Percentiles rank a stretch among this genome's conserved stretches.
Evolutionary conservation across 1,139 yeast genomes (phyloP).

Genomic region (Geotrichum aggregatum): DNA sequence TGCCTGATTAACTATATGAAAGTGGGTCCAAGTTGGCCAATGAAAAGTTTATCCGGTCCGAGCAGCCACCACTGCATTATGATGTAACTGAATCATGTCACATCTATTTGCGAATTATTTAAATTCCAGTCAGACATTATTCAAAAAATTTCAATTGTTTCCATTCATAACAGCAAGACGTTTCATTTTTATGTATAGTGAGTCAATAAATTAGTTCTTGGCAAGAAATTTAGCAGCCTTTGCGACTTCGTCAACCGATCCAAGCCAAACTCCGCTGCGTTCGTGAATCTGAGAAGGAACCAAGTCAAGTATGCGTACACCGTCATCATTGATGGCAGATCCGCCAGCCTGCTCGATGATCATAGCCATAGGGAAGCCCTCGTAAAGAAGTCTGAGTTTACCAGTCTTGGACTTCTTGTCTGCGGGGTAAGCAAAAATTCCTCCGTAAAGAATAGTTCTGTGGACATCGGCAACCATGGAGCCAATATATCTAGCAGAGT

Average conservation of each 20-base stretch:
- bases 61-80: too few relatives aligned
- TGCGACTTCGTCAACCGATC: constrained; percentile 77
- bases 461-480: constrained; percentile 99
- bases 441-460: constrained; percentile 92
- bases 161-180: too few relatives aligned
- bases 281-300: constrained; percentile 90
- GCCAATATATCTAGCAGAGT: constrained; percentile 91
- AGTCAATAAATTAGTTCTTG: background rate
- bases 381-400: constrained; percentile 85
- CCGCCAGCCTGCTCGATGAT: constrained; percentile 97
- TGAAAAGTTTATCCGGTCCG: too few relatives aligned
- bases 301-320: constrained; percentile 82
- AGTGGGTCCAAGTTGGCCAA: too few relatives aligned
- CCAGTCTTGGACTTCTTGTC: constrained; percentile 87
- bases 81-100: too few relatives aligned
- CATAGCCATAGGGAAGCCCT: constrained; percentile 98
- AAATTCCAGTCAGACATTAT: too few relatives aligned
- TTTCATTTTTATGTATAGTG: background rate
- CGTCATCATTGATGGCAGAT: constrained; percentile 81
- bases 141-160: too few relatives aligned
- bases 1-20: too few relatives aligned
- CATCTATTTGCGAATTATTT: too few relatives aligned
- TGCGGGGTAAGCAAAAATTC: constrained; percentile 92
- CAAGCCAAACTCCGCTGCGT: constrained; percentile 90
- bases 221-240: constrained; percentile 43